These are phyloP conservation scores for Apiotrichum sp. DNA, from an alignment of 1,284 basidiomycete genomes.

Conservation along the genomic window DNA sequence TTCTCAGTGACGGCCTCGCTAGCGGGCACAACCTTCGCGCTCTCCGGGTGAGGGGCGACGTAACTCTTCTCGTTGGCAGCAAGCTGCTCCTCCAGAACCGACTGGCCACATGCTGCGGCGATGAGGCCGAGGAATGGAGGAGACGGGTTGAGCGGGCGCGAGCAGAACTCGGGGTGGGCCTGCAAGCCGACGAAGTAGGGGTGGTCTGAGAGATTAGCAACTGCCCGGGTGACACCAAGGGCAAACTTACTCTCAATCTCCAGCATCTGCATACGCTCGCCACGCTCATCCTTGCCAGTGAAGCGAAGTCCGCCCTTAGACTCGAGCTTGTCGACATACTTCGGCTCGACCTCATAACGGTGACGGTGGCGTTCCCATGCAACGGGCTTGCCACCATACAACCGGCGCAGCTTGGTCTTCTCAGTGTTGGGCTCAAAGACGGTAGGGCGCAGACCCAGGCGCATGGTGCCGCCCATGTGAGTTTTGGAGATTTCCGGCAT, in stretches of 20 bases:
- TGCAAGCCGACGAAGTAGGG: conserved; percentile 93
- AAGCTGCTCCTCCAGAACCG: conserved; percentile 69
- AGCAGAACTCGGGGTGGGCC: conserved; percentile 98
- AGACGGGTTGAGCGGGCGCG: conserved; percentile 95
- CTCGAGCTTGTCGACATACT: conserved; percentile 69
- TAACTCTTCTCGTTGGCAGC: conserved; percentile 56
- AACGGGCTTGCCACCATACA: conserved; percentile 77
- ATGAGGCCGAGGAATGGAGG: conserved; percentile 96
- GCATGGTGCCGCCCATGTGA: conserved; percentile 98
- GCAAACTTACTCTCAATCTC: conserved; percentile 65
- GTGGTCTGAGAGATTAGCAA: conserved; percentile 59
- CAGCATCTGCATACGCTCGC: conserved; percentile 95
- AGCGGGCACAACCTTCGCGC: conserved; percentile 43
- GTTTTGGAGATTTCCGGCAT: conserved; percentile 99
- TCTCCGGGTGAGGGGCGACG: conserved; percentile 52
- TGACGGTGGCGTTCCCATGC: conserved; percentile 98
- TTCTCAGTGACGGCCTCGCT: conserved; percentile 38
- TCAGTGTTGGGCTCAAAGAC: conserved; percentile 63
- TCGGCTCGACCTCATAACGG: conserved; percentile 94
- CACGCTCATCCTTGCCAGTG: conserved; percentile 87
- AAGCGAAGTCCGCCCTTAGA: conserved; percentile 67
- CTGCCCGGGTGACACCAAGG: neutral
- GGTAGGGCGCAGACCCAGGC: conserved; percentile 88
- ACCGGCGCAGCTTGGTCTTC: conserved; percentile 64
- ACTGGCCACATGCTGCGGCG: conserved; percentile 66